Evolutionary conservation across 140 eudicot species (phyloP), one percentile per base, ranked within the genome.

Genomic region (Bidens hawaiensis): DNA sequence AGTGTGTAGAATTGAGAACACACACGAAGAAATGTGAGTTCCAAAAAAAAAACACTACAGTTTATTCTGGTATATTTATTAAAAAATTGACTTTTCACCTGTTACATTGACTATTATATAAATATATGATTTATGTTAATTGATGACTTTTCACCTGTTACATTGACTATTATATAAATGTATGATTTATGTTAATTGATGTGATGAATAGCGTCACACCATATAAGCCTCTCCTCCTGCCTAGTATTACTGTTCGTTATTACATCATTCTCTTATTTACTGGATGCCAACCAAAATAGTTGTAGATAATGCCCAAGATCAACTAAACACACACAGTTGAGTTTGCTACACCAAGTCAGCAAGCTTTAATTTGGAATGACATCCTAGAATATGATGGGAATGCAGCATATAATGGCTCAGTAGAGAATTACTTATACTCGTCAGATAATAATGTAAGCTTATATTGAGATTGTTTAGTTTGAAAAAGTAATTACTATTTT

Each of bases 301-400:
- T 60, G 18, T 61, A 34, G 69, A 66, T 66, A 13, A 49, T 24
- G 48, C 41, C 59, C 36, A 74, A 48, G 73, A 65, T 57, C 73
- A 73, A 58, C 48, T 57, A 66, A 67, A 47, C 57, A 51, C 47
- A 27, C 60, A 70, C 33, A 18, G 56, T 26, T 25, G 67, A 68
- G 40, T 60, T 49, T 55, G 27, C 63, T 18, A 53, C 47, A 55
- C 60, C 72, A 45, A 73, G 31, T 48, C 64, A 68, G 50, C 86
- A 69, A 67, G 64, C 47, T 26, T 63, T 69, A 45, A 68, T 60
- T 52, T 84, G 90, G 94, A 63, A 71, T 48, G 90, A 82, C 53
- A 23, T 81, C 76, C 75, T 77, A 33, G 83, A 46, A 62, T 58
- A 49, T 69, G 49, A 28, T 42, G 67, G 5, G 17, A 41, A 55